These are phyloP conservation scores for Chlorociboria aeruginascens DNA, from an alignment of 495 filamentous ascomycete genomes.

Conservation along the genomic window DNA sequence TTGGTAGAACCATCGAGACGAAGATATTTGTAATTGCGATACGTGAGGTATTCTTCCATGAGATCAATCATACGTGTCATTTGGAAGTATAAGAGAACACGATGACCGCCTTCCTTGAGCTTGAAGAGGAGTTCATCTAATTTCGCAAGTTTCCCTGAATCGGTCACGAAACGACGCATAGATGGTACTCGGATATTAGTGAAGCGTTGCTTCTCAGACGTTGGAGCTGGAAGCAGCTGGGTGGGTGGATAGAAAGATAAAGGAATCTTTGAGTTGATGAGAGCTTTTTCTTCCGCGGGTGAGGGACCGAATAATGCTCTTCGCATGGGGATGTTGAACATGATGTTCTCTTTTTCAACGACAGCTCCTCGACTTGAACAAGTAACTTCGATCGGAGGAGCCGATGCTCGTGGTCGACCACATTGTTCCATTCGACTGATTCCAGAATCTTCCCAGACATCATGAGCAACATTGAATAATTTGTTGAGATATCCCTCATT, in stretches of 20 bases:
- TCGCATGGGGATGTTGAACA: slow-evolving; percentile 71
- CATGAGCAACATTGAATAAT: slow-evolving; percentile 68
- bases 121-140: slow-evolving; percentile 77
- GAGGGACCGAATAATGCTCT: slow-evolving; percentile 60
- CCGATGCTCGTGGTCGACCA: slow-evolving; percentile 59
- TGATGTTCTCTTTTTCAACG: slow-evolving; percentile 54
- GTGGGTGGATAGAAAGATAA: slow-evolving; percentile 47
- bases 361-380: slow-evolving; percentile 56
- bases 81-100: slow-evolving; percentile 99
- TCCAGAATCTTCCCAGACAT: slow-evolving; percentile 53
- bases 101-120: slow-evolving; percentile 85
- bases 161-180: slow-evolving; percentile 98
- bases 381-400: slow-evolving; percentile 76
- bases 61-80: slow-evolving; percentile 99
- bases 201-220: slow-evolving; percentile 68
- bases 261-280: slow-evolving; percentile 59
- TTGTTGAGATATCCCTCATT: slow-evolving; percentile 58
- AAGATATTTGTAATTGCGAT: slow-evolving; percentile 97
- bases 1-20: slow-evolving; percentile 97
- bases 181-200: slow-evolving; percentile 87
- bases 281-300: slow-evolving; percentile 53
- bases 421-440: slow-evolving; percentile 70
- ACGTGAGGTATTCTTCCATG: slow-evolving; percentile 98
- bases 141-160: slow-evolving; percentile 90
- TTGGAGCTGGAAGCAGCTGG: slow-evolving; percentile 60